Percentiles rank a stretch among this genome's conserved stretches.
These are phyloP conservation scores for Epichloe elymi DNA, from an alignment of 2,329 filamentous ascomycete genomes.

Conservation along the genomic window DNA sequence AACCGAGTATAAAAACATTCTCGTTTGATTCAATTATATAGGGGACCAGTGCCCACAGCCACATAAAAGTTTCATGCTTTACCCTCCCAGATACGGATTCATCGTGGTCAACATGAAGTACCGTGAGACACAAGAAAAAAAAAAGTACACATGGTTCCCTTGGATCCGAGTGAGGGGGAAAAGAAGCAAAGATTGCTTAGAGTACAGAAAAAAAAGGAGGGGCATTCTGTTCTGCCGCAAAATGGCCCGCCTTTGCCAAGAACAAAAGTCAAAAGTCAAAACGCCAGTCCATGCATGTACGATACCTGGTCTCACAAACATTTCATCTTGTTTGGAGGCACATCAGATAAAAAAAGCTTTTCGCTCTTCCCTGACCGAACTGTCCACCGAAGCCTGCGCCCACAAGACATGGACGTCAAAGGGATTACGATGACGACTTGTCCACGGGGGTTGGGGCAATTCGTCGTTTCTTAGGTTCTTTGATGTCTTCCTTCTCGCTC, in stretches of 20 bases:
- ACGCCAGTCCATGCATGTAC: slow-evolving; percentile 19
- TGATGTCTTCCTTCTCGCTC: slow-evolving; percentile 37
- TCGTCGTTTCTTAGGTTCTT: slow-evolving; percentile 53
- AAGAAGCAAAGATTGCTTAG: not conserved
- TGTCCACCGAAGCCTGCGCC: not conserved
- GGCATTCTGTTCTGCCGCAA: not conserved
- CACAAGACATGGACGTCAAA: not conserved
- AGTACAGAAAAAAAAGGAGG: not conserved
- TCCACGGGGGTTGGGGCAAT: slow-evolving; percentile 53
- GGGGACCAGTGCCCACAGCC: not conserved
- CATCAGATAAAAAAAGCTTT: not conserved
- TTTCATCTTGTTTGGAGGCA: not conserved
- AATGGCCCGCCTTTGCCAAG: not conserved
- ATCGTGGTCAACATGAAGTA: not conserved
- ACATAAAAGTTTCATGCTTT: not conserved
- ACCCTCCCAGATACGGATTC: not conserved
- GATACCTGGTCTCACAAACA: slow-evolving; percentile 4
- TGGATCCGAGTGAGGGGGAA: not conserved
- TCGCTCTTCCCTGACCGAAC: not conserved
- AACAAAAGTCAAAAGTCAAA: slow-evolving; percentile 5
- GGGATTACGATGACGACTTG: not conserved
- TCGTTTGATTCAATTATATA: not conserved
- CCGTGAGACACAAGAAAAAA: not conserved
- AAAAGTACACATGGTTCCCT: not conserved
- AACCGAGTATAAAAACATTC: slow-evolving; percentile 14